Conservation (phyloP, 208 protist species). For the Trypanosoma lewisi region DNA sequence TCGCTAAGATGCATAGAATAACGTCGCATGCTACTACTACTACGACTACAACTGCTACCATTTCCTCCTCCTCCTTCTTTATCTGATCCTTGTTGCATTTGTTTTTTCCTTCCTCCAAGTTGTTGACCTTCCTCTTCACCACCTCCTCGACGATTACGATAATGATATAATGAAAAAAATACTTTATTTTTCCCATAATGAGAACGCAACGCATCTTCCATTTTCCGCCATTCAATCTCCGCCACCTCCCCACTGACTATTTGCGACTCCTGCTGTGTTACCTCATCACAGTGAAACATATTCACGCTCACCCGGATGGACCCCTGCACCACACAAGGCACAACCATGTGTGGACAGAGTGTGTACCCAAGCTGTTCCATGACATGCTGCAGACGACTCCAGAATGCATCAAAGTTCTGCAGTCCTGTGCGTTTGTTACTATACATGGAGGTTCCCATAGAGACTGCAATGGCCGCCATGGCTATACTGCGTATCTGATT, state of each 20-base stretch:
- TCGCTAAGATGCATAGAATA: constrained; percentile 50
- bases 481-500: constrained; percentile 57
- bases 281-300: constrained; percentile 49
- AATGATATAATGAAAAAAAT: constrained; percentile 3
- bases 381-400: constrained; percentile 44
- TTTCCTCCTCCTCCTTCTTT: no score
- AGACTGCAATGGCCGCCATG: constrained; percentile 43
- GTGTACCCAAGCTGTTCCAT: constrained; percentile 45
- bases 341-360: constrained; percentile 69
- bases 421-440: constrained; percentile 32
- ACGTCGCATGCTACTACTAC: constrained; percentile 14
- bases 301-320: constrained; percentile 58
- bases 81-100: no score
- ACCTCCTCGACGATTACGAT: not conserved
- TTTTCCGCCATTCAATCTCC: constrained; percentile 62
- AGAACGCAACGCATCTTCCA: constrained; percentile 48
- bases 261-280: constrained; percentile 35
- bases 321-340: constrained; percentile 49
- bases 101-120: no score
- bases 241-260: constrained; percentile 37
- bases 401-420: constrained; percentile 50
- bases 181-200: constrained; percentile 17
- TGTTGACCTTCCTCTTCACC: no score
- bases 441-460: constrained; percentile 58
- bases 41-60: no score